These are phyloP conservation scores for Asterella californica DNA, from an alignment of 225 moss, liverwort and hornwort genomes.

Conservation along the genomic window DNA sequence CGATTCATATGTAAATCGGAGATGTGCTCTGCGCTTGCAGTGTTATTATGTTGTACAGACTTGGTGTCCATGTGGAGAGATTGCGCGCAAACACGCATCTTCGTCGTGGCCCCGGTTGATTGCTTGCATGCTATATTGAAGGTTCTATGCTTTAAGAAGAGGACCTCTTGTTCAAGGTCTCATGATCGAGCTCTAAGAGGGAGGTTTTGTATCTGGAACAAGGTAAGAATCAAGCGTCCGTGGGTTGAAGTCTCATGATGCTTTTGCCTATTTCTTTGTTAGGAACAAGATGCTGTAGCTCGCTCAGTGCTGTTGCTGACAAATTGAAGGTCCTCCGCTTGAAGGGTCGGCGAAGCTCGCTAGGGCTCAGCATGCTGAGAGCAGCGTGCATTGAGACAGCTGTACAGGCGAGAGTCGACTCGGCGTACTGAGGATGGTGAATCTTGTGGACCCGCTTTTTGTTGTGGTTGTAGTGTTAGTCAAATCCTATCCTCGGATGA, in stretches of 20 bases:
- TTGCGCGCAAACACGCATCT: too few relatives aligned
- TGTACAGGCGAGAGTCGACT: slow-evolving; percentile 16
- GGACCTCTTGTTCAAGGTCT: background rate
- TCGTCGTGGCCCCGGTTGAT: background rate
- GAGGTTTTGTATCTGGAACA: background rate
- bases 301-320: background rate
- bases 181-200: background rate
- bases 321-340: too few relatives aligned
- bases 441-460: background rate
- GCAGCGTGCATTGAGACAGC: slow-evolving; percentile 7
- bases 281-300: background rate
- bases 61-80: background rate
- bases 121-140: background rate
- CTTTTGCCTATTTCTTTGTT: background rate
- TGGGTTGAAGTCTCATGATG: background rate
- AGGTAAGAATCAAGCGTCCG: background rate
- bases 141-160: background rate
- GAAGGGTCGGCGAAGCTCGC: background rate
- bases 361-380: background rate
- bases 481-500: background rate
- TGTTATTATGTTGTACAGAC: background rate
- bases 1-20: background rate
- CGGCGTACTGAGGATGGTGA: background rate
- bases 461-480: background rate
- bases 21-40: background rate